phyloP scores from a whole-genome alignment of 2,329 filamentous ascomycete species.

The Byssothecium circinans region DNA sequence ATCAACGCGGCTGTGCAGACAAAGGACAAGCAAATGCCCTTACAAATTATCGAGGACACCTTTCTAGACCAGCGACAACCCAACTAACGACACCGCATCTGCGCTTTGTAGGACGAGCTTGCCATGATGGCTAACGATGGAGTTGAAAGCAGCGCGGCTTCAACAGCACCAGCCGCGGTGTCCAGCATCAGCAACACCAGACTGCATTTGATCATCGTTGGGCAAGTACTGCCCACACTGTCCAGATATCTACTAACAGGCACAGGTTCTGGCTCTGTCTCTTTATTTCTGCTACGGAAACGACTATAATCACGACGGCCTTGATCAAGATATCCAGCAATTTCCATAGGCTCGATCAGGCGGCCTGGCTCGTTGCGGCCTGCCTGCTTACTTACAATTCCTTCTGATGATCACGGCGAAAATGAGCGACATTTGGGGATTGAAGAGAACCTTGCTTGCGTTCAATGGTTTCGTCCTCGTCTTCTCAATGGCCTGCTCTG shows the following conservation, averaged over 20 bases:
- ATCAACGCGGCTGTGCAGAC: too few relatives aligned
- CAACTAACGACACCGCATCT: neutral
- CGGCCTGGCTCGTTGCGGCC: constrained; percentile 36
- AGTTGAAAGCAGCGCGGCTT: neutral
- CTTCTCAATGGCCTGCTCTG: constrained; percentile 37
- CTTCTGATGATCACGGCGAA: constrained; percentile 39
- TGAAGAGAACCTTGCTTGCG: constrained; percentile 24
- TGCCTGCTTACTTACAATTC: constrained; percentile 39
- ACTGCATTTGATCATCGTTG: constrained; percentile 32
- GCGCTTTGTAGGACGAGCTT: neutral
- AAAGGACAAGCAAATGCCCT: too few relatives aligned
- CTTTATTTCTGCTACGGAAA: constrained; percentile 38
- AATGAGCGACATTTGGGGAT: constrained; percentile 35
- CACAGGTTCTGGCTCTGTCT: constrained; percentile 35
- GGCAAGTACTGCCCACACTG: constrained; percentile 9
- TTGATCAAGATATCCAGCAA: constrained; percentile 34
- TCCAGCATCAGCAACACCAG: constrained; percentile 24
- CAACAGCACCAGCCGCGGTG: constrained; percentile 10
- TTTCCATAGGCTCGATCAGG: constrained; percentile 30
- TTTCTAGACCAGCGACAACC: too few relatives aligned
- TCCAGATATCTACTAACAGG: neutral
- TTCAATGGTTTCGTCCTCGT: constrained; percentile 30
- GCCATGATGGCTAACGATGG: constrained; percentile 9
- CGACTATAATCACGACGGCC: constrained; percentile 36
- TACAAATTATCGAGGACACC: too few relatives aligned